A percentile compares a stretch with the other conserved stretches of the same genome.
phyloP scores from a whole-genome alignment of 768 basidiomycete genomes.

The Paxillus rubicundulus region DNA sequence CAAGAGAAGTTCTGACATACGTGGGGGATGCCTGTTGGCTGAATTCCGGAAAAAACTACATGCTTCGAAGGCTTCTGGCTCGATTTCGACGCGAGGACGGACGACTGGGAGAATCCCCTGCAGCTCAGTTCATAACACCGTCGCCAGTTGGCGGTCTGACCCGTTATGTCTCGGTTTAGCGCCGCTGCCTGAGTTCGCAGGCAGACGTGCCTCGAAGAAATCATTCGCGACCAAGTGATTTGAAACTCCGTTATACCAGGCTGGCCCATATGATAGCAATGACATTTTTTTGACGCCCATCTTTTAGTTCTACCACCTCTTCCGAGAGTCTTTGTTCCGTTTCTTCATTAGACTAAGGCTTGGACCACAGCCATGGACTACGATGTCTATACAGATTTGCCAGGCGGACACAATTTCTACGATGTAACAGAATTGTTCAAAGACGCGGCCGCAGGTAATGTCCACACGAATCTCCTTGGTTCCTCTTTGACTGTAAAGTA shows the following conservation, averaged over 20 bases:
- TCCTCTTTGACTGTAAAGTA: conserved; percentile 18
- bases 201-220: conserved; percentile 9
- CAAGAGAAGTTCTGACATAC: conserved; percentile 40
- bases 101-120: conserved; percentile 2
- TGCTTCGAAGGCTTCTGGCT: conserved; percentile 20
- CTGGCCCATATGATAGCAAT: conserved; percentile 1
- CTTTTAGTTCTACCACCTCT: not conserved
- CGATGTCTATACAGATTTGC: conserved; percentile 28
- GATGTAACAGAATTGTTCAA: conserved; percentile 63
- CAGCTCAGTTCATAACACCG: not conserved
- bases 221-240: conserved; percentile 17
- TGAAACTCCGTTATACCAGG: conserved; percentile 30
- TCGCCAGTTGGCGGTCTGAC: not conserved
- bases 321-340: not conserved
- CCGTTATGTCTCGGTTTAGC: not conserved
- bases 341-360: not conserved
- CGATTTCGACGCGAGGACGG: conserved; percentile 4
- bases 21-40: conserved; percentile 90
- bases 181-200: conserved; percentile 1
- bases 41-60: conserved; percentile 86
- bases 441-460: conserved; percentile 61
- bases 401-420: conserved; percentile 59
- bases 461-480: not conserved
- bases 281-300: too few species aligned
- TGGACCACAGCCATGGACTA: conserved; percentile 18